phyloP scores from a whole-genome alignment of 495 filamentous ascomycete genomes.

The Cercophora newfieldiana region DNA sequence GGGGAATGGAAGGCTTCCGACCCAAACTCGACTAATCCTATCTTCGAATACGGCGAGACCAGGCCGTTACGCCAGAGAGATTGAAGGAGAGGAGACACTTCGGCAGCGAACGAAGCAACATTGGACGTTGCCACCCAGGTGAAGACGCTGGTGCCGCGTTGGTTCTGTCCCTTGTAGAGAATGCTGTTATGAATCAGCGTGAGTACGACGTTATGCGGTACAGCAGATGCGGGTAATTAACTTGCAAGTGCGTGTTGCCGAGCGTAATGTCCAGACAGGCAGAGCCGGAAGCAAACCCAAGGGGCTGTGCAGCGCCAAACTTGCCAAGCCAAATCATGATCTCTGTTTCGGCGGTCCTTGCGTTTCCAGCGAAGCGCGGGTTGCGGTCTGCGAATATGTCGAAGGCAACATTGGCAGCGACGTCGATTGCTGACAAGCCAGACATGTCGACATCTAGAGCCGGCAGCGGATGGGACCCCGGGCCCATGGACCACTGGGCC shows the following conservation, averaged over 20 bases:
- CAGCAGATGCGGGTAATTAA: not conserved
- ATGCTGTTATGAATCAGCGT: slow-evolving; percentile 24
- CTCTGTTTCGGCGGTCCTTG: slow-evolving; percentile 32
- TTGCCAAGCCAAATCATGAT: slow-evolving; percentile 36
- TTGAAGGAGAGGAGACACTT: slow-evolving; percentile 31
- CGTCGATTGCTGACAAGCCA: slow-evolving; percentile 22
- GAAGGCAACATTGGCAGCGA: slow-evolving; percentile 34
- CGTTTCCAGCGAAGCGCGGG: slow-evolving; percentile 16
- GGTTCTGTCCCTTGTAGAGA: slow-evolving; percentile 29
- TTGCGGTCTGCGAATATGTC: slow-evolving; percentile 35
- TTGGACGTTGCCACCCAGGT: slow-evolving; percentile 28
- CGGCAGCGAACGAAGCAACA: slow-evolving; percentile 26
- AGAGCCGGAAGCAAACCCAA: slow-evolving; percentile 21
- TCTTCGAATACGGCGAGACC: slow-evolving; percentile 23
- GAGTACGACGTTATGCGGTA: slow-evolving; percentile 1
- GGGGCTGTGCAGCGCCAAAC: slow-evolving; percentile 26
- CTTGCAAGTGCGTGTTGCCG: slow-evolving; percentile 28
- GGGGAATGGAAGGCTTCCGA: slow-evolving; percentile 30
- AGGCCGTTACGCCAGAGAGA: slow-evolving; percentile 32
- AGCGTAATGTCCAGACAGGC: slow-evolving; percentile 15
- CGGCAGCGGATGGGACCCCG: slow-evolving; percentile 26
- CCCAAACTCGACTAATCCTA: slow-evolving; percentile 32
- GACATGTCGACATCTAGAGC: slow-evolving; percentile 18
- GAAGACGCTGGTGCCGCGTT: slow-evolving; percentile 30
- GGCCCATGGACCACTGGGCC: slow-evolving; percentile 34